Percentiles rank a stretch among this genome's conserved stretches.
Evolutionary conservation across 192 early-diverging fungal genomes (phyloP).

Genomic region (Backusella tarrabulga): DNA sequence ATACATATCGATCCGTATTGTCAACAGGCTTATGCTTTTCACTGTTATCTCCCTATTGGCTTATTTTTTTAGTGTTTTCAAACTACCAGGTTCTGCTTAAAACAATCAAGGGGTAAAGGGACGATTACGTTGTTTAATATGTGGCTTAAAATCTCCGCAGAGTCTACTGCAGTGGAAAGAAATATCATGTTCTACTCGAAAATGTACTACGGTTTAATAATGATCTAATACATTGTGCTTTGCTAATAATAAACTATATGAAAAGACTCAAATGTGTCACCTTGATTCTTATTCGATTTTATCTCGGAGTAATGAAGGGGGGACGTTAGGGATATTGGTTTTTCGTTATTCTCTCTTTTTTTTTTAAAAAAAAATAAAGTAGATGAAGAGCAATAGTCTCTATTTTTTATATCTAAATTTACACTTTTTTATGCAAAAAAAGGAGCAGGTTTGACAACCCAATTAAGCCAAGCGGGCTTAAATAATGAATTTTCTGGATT

Average conservation of each 20-base stretch:
- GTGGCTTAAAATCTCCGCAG: neutral
- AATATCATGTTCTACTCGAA: slow-evolving; percentile 11
- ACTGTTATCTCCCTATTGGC: slow-evolving; percentile 21
- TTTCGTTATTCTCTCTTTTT: neutral
- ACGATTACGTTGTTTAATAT: neutral
- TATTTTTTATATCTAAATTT: neutral
- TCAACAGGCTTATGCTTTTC: neutral
- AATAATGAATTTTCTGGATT: neutral
- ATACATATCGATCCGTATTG: slow-evolving; percentile 49
- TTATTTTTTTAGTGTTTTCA: slow-evolving; percentile 1
- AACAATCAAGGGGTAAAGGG: neutral
- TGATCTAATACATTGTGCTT: slow-evolving; percentile 2
- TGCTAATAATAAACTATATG: neutral
- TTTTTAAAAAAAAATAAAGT: neutral
- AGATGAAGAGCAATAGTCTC: no score
- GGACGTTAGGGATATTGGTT: neutral
- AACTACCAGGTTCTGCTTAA: neutral
- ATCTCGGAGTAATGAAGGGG: neutral
- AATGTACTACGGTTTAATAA: slow-evolving; percentile 3
- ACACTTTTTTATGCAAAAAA: neutral
- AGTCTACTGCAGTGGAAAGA: neutral
- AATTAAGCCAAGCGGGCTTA: neutral
- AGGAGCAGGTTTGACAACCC: neutral
- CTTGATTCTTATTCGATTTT: neutral
- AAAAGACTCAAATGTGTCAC: neutral